A percentile compares a stretch with the other conserved stretches of the same genome.
These are phyloP conservation scores for Saccharomyces hybrid DNA, from an alignment of 1,139 yeast genomes.

Conservation along the genomic window DNA sequence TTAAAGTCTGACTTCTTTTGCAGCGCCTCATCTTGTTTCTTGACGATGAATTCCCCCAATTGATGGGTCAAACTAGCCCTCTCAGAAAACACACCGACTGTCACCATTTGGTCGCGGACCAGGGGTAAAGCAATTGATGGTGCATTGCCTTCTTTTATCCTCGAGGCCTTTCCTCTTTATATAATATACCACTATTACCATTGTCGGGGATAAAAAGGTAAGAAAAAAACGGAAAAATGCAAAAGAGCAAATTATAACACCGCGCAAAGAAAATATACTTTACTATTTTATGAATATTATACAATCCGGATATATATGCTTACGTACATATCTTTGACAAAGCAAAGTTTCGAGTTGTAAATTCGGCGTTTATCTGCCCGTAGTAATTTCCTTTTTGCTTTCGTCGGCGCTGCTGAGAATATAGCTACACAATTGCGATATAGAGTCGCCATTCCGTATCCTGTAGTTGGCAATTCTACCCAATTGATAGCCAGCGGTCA, in stretches of 20 bases:
- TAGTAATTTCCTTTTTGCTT: neutral
- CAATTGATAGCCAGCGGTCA: conserved; percentile 83
- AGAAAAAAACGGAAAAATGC: neutral
- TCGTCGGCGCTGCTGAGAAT: conserved; percentile 42
- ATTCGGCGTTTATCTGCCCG: neutral
- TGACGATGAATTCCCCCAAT: conserved; percentile 47
- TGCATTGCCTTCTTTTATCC: neutral
- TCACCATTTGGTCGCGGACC: conserved; percentile 28
- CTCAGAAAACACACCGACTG: conserved; percentile 47
- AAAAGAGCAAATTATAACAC: neutral
- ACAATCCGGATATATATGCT: neutral
- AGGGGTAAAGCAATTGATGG: neutral
- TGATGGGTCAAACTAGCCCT: conserved; percentile 52
- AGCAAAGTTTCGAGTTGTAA: neutral
- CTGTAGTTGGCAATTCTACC: conserved; percentile 64
- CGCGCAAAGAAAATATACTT: neutral
- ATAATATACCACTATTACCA: neutral
- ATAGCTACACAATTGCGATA: conserved; percentile 48
- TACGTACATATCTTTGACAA: neutral
- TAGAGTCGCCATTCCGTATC: conserved; percentile 43
- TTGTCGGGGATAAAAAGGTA: neutral
- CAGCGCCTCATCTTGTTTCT: conserved; percentile 49
- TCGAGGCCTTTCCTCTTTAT: neutral
- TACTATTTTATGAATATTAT: neutral
- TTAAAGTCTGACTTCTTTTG: conserved; percentile 41